Evolutionary conservation across 2,329 filamentous ascomycete species (phyloP).

Genomic region (Elsinoe ampelina): DNA sequence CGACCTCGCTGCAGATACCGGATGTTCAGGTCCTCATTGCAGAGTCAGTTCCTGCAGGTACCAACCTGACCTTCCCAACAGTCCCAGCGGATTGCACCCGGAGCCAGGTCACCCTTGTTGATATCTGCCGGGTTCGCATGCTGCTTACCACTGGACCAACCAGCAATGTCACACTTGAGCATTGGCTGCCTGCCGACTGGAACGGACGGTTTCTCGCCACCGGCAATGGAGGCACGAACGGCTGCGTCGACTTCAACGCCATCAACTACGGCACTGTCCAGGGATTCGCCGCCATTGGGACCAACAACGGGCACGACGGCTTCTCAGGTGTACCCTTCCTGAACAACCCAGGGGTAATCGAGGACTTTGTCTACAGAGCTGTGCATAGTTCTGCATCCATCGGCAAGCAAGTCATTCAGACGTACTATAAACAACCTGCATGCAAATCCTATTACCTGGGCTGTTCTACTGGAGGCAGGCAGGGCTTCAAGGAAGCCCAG

Average conservation of each 20-base stretch:
- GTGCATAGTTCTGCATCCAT: slow-evolving; percentile 25
- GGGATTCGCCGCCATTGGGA: slow-evolving; percentile 28
- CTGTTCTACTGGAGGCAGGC: slow-evolving; percentile 32
- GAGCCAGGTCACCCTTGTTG: slow-evolving; percentile 22
- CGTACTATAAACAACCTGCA: slow-evolving; percentile 31
- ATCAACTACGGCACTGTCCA: slow-evolving; percentile 25
- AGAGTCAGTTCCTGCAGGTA: not conserved
- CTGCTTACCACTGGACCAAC: slow-evolving; percentile 33
- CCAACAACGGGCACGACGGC: slow-evolving; percentile 24
- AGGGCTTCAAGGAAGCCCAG: slow-evolving; percentile 31
- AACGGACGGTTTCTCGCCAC: slow-evolving; percentile 24
- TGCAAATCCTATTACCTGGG: slow-evolving; percentile 34
- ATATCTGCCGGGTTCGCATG: slow-evolving; percentile 34
- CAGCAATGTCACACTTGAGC: slow-evolving; percentile 35
- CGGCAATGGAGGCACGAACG: slow-evolving; percentile 28
- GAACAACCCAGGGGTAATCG: slow-evolving; percentile 24
- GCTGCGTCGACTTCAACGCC: slow-evolving; percentile 27
- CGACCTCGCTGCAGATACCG: not conserved
- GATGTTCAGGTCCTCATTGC: not conserved
- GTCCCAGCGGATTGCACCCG: slow-evolving; percentile 25
- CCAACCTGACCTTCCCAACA: not conserved
- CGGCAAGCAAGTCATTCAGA: slow-evolving; percentile 26
- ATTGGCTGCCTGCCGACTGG: slow-evolving; percentile 33
- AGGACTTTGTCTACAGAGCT: slow-evolving; percentile 27
- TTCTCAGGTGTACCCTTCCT: slow-evolving; percentile 23